These are phyloP conservation scores for Daldinia childiae DNA, from an alignment of 495 filamentous ascomycete genomes.

Conservation along the genomic window DNA sequence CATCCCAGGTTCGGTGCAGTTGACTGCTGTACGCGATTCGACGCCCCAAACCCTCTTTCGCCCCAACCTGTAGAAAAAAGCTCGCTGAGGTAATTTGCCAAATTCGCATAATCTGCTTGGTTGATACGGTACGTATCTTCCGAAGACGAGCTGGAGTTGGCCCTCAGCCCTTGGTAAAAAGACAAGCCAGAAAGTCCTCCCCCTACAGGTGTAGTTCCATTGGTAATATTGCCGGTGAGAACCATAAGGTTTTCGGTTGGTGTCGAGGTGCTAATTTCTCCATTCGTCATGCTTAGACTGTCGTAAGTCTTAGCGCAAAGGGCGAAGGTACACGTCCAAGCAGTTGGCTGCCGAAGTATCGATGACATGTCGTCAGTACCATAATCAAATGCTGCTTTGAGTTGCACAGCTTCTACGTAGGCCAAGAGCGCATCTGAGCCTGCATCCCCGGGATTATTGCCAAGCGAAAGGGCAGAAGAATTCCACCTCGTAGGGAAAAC, in stretches of 20 bases:
- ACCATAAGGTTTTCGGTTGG: neutral
- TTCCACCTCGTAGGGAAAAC: constrained; percentile 12
- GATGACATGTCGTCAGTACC: neutral
- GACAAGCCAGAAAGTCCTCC: neutral
- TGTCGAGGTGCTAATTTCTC: neutral
- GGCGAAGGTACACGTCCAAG: neutral
- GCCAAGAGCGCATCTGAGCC: neutral
- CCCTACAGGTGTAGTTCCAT: neutral
- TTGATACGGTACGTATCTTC: neutral
- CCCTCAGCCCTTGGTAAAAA: neutral
- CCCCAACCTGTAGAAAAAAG: constrained; percentile 3
- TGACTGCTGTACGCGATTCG: neutral
- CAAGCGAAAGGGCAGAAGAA: neutral
- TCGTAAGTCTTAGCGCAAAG: constrained; percentile 2
- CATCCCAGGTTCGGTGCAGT: neutral
- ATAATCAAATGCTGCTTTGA: neutral
- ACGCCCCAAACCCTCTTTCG: neutral
- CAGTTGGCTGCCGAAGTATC: neutral
- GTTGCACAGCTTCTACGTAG: neutral
- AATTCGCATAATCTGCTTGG: constrained; percentile 1
- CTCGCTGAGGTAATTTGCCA: neutral
- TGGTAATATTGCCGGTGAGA: neutral
- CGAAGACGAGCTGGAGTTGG: neutral
- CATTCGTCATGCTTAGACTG: neutral
- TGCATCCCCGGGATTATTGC: neutral